Evolutionary conservation across 2,329 filamentous ascomycete genomes (phyloP), one percentile per base, ranked within the genome.

Genomic region (Sordariomycetes sp.): DNA sequence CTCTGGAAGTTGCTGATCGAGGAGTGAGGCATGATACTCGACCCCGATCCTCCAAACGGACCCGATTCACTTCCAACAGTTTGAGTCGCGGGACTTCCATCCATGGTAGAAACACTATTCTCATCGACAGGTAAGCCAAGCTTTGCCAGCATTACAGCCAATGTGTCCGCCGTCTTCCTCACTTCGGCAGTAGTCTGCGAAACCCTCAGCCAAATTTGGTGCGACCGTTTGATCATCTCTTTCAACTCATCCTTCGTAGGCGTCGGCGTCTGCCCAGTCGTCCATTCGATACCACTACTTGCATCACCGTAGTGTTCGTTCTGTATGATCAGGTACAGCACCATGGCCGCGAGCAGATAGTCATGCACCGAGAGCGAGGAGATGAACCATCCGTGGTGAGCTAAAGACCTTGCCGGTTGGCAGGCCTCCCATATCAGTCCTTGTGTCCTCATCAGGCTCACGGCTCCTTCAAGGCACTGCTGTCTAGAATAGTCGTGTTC

Each of bases 271-370:
- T 50, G 49, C 27, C 51, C 47, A 26, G 46, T 47, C 39, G 56
- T 50, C 60, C 58, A 63, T 39, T 55, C 51, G 21, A 42, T 40
- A 11, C 50, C 46, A 9, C 46, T 50, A 5, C 53, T 57, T 12
- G 43, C 46, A 7, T 65, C 59, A 23, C 48, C 46, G 38, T 64
- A 65, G 25, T 49, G 49, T 15, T 61, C 55, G 45, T 61, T 65
- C 41, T 65, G 62, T 17, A 67, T 47, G 14, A 67, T 24, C 14
- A 30, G 18, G 20, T 35, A 35, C 53, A 35, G 16, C 18, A 72
- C 61, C 60, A 70, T 70, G 7, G 63, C 59, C 0, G 68, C 69
- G 2, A 72, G 54, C 2, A 72, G 51, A 28, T 67, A 71, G 35
- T 72, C 67, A n/a, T 67, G 60, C 27, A 54, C 52, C 0, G 62